A percentile compares a stretch with the other conserved stretches of the same genome.
phyloP scores from a whole-genome alignment of 306 rosid species.

The Mucuna pruriens region DNA sequence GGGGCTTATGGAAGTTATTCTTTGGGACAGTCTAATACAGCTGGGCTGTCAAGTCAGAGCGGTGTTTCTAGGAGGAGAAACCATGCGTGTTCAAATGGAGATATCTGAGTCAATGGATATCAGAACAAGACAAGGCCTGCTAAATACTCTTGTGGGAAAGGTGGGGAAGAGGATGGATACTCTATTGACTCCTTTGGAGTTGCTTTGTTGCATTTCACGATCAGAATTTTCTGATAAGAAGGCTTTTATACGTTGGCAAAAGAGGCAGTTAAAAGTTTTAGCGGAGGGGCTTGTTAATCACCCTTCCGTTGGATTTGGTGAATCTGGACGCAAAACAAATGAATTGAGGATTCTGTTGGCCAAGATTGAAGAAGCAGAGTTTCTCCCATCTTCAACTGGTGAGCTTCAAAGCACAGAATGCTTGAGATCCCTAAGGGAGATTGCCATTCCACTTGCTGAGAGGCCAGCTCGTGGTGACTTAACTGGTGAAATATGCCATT shows the following conservation, averaged over 20 bases:
- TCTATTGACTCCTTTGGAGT: constrained; percentile 88
- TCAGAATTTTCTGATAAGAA: constrained; percentile 98
- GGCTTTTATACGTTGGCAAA: constrained; percentile 94
- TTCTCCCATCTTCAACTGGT: constrained; percentile 79
- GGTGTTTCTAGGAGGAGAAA: no score
- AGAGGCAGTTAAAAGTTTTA: constrained; percentile 94
- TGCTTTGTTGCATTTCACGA: constrained; percentile 85
- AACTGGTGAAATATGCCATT: constrained; percentile 98
- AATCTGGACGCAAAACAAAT: constrained; percentile 85
- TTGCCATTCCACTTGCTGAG: constrained; percentile 86
- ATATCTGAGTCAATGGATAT: constrained; percentile 90
- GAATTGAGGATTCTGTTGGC: constrained; percentile 93
- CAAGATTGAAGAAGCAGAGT: constrained; percentile 98
- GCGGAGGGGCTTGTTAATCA: constrained; percentile 97
- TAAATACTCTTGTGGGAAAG: constrained; percentile 92
- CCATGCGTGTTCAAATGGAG: constrained; percentile 99
- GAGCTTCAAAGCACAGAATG: constrained; percentile 95
- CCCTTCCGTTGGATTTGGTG: constrained; percentile 93
- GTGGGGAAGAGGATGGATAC: constrained; percentile 97
- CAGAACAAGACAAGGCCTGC: constrained; percentile 91
- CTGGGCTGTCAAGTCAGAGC: no score
- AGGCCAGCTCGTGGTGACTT: constrained; percentile 99
- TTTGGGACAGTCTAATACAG: no score
- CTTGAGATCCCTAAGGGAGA: constrained; percentile 87
- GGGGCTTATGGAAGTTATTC: no score